Conservation (phyloP, 805 yeast genomes). For the Geotrichum ghanense region DNA sequence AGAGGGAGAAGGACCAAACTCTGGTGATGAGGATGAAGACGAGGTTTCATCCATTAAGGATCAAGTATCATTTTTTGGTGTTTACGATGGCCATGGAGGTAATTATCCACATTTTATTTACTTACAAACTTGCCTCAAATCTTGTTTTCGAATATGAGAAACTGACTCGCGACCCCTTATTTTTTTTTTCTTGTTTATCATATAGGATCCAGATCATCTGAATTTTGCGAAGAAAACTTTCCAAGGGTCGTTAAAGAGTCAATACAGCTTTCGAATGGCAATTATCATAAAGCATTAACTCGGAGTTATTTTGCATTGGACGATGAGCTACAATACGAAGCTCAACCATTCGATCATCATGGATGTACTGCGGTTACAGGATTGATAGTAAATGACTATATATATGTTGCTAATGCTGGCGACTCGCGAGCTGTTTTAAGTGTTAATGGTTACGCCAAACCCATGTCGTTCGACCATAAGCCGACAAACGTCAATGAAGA, state of each 20-base stretch:
- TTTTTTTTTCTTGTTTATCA: too few species aligned
- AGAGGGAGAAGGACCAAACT: neutral
- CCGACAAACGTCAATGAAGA: slow-evolving; percentile 91
- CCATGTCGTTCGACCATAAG: slow-evolving; percentile 81
- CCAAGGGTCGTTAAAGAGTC: neutral
- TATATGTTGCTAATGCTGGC: slow-evolving; percentile 86
- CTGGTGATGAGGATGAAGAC: neutral
- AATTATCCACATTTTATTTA: neutral
- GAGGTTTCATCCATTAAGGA: slow-evolving; percentile 12
- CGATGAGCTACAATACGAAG: slow-evolving; percentile 59
- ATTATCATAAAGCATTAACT: neutral
- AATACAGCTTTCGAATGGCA: neutral
- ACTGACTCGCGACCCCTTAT: too few species aligned
- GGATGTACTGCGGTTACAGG: slow-evolving; percentile 96
- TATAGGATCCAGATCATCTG: neutral
- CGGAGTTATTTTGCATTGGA: neutral
- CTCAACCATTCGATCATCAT: slow-evolving; percentile 50
- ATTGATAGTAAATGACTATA: slow-evolving; percentile 45
- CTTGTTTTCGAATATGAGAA: too few species aligned
- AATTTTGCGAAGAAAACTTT: neutral
- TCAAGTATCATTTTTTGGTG: slow-evolving; percentile 76
- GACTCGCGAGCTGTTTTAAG: slow-evolving; percentile 91
- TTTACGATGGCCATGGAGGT: slow-evolving; percentile 90
- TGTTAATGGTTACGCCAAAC: slow-evolving; percentile 74
- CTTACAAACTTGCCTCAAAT: too few species aligned